Base-by-base conservation (phyloP, 2,329 filamentous ascomycete species). In the Colletotrichum somersetense region DNA sequence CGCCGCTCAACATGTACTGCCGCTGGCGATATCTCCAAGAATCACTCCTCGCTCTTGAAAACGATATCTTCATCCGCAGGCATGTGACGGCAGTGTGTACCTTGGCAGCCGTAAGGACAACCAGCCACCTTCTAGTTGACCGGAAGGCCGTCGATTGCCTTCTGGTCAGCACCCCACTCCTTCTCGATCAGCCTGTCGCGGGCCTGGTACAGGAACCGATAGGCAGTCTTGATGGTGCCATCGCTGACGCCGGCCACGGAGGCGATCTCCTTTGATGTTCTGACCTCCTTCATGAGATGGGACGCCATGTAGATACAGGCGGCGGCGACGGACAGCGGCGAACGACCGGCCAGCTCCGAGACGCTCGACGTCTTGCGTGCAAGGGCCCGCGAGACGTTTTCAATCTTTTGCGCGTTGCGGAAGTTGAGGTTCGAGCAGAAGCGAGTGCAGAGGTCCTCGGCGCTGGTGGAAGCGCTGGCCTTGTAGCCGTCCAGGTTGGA, bases 261-360 rank as follows among this genome's bases (percentile, higher is more conserved):
- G 6, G 94, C 93, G 77, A 99, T 98, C 73, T 97, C 93, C 81
- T 95, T 95, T n/a, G 94, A 92, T 8, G 89, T 86, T 77, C 93
- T 93, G 26, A 90, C 86, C 76, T 96, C 89, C 67, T 92, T 93
- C 84, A 97, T 92, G 48, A 98, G 87, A 78, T 96, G 91, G 40
- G 94, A 95, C 5, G 96, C 93, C 91, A 98, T 96, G 86, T 96
- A 99, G 81, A 99, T 98, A 81, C 95, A 97, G 42, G 96, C 95
- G 23, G 95, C 96, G 8, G 97, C 96, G 73, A 97, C 94, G 1
- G 96, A 98, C 61, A 99, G 87, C 26, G 96, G 96, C 70, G 96
- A 98, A 72, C 96, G 94, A 75, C 96, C 96, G 46, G 96, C 95
- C 72, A 98, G 89, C 67, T 94, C 92, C 71, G 93, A 92, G 73